Conservation (phyloP, 2,329 filamentous ascomycete genomes). For the Byssochlamys sp. region DNA sequence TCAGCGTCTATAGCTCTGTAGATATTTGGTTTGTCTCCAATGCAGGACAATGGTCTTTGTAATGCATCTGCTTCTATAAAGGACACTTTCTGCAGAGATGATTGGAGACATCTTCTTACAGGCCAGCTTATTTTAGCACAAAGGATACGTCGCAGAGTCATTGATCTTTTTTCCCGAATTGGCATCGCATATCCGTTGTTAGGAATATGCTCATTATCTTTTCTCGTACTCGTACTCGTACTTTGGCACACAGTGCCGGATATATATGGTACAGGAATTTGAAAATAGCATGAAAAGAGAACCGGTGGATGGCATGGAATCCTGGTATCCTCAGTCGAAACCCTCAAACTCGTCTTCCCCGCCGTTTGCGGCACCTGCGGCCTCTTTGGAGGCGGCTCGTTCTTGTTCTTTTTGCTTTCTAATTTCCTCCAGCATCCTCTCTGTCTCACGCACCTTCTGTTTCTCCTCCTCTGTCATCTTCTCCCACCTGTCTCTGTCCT, state of each 20-base stretch:
- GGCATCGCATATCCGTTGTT: neutral
- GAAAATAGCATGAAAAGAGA: neutral
- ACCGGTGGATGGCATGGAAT: slow-evolving; percentile 1
- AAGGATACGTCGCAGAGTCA: neutral
- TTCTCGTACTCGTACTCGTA: neutral
- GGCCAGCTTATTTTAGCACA: neutral
- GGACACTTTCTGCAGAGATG: neutral
- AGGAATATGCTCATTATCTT: neutral
- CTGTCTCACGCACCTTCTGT: slow-evolving; percentile 52
- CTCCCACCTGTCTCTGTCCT: slow-evolving; percentile 53
- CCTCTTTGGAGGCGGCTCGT: slow-evolving; percentile 11
- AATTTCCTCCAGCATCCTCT: slow-evolving; percentile 56
- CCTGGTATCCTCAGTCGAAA: slow-evolving; percentile 36
- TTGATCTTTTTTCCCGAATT: neutral
- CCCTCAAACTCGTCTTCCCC: slow-evolving; percentile 49
- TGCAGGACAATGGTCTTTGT: neutral
- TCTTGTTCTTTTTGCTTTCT: slow-evolving; percentile 44
- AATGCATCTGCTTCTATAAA: neutral
- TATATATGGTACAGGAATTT: neutral
- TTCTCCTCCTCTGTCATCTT: slow-evolving; percentile 64
- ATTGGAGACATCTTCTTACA: neutral
- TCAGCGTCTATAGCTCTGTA: neutral
- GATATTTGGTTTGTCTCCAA: neutral
- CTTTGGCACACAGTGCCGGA: neutral
- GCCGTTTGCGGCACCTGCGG: slow-evolving; percentile 10